A percentile compares a stretch with the other conserved stretches of the same genome.
These are phyloP conservation scores for Fomitopsis betulina DNA, from an alignment of 1,284 basidiomycete species.

Conservation along the genomic window DNA sequence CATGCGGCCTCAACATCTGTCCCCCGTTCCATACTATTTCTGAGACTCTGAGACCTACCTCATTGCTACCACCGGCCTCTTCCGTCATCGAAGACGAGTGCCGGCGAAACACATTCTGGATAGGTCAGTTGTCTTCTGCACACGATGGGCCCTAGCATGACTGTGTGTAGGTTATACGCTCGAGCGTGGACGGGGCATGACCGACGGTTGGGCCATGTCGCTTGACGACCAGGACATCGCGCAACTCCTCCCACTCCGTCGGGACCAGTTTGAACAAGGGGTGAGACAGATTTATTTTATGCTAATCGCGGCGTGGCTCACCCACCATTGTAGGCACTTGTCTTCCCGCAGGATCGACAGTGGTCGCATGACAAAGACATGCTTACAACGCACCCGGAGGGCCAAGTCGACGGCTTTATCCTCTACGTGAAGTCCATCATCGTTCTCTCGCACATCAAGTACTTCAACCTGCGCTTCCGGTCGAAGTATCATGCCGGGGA, in stretches of 20 bases:
- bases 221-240: slow-evolving; percentile 70
- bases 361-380: slow-evolving; percentile 62
- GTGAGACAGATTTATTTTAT: slow-evolving; percentile 33
- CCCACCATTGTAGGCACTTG: slow-evolving; percentile 36
- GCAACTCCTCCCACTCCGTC: slow-evolving; percentile 62
- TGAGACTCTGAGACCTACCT: slow-evolving; percentile 45
- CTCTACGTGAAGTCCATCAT: slow-evolving; percentile 70
- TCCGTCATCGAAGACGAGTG: slow-evolving; percentile 66
- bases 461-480: slow-evolving; percentile 67
- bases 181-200: slow-evolving; percentile 60
- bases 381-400: slow-evolving; percentile 52
- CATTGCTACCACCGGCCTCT: slow-evolving; percentile 52
- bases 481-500: slow-evolving; percentile 55
- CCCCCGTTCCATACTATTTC: slow-evolving; percentile 64
- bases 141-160: background rate
- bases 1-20: slow-evolving; percentile 64
- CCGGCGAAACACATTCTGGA: slow-evolving; percentile 69
- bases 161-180: slow-evolving; percentile 46
- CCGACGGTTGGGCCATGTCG: slow-evolving; percentile 67
- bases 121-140: slow-evolving; percentile 16
- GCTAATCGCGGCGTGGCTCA: background rate
- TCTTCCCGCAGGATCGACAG: slow-evolving; percentile 55
- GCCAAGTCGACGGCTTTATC: slow-evolving; percentile 69
- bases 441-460: slow-evolving; percentile 63
- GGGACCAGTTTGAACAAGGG: slow-evolving; percentile 55